Evolutionary conservation across 768 basidiomycete genomes (phyloP), one percentile per base, ranked within the genome.

Genomic region (Mycena crocata): DNA sequence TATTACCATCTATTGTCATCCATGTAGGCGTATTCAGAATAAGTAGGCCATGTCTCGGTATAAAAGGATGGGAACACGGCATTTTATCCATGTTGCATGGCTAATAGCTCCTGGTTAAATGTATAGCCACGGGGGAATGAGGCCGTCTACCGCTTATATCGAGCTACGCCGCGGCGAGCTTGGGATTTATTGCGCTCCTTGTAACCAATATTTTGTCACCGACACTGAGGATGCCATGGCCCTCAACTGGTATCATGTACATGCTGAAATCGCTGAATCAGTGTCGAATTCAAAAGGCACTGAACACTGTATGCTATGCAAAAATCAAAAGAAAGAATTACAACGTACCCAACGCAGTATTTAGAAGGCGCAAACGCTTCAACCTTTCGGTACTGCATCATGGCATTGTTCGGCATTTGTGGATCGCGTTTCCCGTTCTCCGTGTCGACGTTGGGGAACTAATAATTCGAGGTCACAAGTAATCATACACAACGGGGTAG

Each of bases 351-450:
- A 21, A 67, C 66, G 46, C 69, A 70, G 49, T 70, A 70, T 26
- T 70, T 70, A 0, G 65, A 35, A 19, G 64, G 64, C 15, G 49
- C 57, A 0, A 39, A 14, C 5, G 48, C 48, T 2, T 70, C 69
- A 26, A 70, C 69, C 45, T 61, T 62, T 17, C 69, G 69, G 21
- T 70, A 70, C 62, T 70, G 69, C 69, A 70, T 70, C 69, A 70
- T 64, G 21, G 69, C 69, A 19, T 70, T 67, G 17, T 70, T 70
- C 0, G 68, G 68, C 68, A 70, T 70, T 57, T 62, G 42, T 12
- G 68, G 37, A 26, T 70, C 68, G 23, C 68, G 68, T 32, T 42
- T 54, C 5, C 68, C 68, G 19, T 24, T 58, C 45, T 66, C 61
- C 28, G 68, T 66, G 40, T 70, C 68, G n/a, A 70, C 68, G 28